Conservation (phyloP, 768 basidiomycete species). For the Gyrodon lividus region DNA sequence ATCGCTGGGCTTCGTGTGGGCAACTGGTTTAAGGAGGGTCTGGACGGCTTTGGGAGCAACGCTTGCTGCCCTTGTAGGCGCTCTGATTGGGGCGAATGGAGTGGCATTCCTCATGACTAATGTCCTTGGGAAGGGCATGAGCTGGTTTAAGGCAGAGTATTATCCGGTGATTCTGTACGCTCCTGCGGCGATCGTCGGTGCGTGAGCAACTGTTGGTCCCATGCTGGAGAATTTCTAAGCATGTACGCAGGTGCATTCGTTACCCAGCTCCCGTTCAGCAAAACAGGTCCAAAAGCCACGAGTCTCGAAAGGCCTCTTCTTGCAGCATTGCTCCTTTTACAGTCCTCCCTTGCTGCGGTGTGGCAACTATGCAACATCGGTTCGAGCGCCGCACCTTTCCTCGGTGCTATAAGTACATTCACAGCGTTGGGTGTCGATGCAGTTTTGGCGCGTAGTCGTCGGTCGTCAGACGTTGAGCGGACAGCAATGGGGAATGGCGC, state of each 20-base stretch:
- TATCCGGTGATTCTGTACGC: conserved; percentile 67
- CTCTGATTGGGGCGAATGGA: conserved; percentile 62
- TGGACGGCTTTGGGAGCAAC: conserved; percentile 49
- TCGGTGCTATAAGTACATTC: conserved; percentile 58
- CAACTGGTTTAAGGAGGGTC: conserved; percentile 28
- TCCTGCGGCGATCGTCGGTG: conserved; percentile 72
- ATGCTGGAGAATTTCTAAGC: neutral
- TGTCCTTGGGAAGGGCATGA: conserved; percentile 67
- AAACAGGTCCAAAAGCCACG: neutral
- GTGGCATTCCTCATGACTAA: conserved; percentile 68
- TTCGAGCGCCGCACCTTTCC: conserved; percentile 72
- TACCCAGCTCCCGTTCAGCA: conserved; percentile 57
- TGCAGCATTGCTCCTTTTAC: conserved; percentile 59
- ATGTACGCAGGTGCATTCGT: conserved; percentile 51
- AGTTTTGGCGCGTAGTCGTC: conserved; percentile 25
- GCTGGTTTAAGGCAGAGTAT: conserved; percentile 81
- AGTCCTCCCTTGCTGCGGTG: conserved; percentile 51
- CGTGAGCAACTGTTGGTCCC: conserved; percentile 18
- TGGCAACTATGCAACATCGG: conserved; percentile 72
- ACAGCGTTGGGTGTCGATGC: conserved; percentile 54
- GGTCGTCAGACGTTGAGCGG: conserved; percentile 11
- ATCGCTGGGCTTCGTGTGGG: conserved; percentile 44
- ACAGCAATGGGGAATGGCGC: neutral
- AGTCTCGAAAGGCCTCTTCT: conserved; percentile 59
- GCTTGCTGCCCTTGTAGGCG: conserved; percentile 49